Percentiles rank a stretch among this genome's conserved stretches.
Evolutionary conservation across 78 protist genomes (phyloP).

Genomic region (slime mould (Dictyostelium discoideum)): dicty_2.7 NC_007091.3:672501-673000

Average conservation of each 20-base stretch:
- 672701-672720: not conserved
- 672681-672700: not conserved
- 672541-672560: not conserved
- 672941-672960: constrained; percentile 45
- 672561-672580: not conserved
- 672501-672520: constrained; percentile 12
- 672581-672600: constrained; percentile 18
- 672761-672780: constrained; percentile 32
- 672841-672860: constrained; percentile 46
- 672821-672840: constrained; percentile 47
- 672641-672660: no score
- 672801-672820: constrained; percentile 31
- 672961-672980: not conserved
- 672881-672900: constrained; percentile 55
- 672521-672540: constrained; percentile 16
- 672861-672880: constrained; percentile 40
- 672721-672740: constrained; percentile 2
- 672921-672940: constrained; percentile 7
- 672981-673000: constrained; percentile 18
- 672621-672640: not conserved
- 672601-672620: constrained; percentile 71
- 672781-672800: constrained; percentile 35
- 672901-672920: constrained; percentile 22
- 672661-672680: not conserved
- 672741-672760: constrained; percentile 17